A percentile compares a stretch with the other conserved stretches of the same genome.
phyloP scores from a whole-genome alignment of 257 asterid species.

The Forsythia suspensa region DNA sequence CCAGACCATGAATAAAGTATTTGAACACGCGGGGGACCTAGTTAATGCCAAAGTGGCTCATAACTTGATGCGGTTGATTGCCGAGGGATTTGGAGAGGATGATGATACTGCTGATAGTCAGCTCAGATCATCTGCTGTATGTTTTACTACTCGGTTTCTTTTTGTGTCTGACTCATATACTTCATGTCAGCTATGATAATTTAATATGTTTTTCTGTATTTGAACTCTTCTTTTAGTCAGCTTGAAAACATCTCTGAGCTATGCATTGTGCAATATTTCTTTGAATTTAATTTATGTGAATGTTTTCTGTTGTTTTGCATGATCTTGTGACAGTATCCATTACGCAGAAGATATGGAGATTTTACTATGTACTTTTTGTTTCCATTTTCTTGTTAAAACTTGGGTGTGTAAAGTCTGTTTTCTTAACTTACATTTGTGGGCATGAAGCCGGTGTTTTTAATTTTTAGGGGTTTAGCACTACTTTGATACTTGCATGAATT shows the following conservation, averaged over 20 bases:
- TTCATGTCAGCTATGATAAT: slow-evolving; percentile 16
- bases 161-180: slow-evolving; percentile 10
- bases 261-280: slow-evolving; percentile 10
- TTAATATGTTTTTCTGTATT: slow-evolving; percentile 1
- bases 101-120: slow-evolving; percentile 77
- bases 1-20: slow-evolving; percentile 98
- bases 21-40: slow-evolving; percentile 96
- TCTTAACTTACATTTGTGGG: slow-evolving; percentile 16
- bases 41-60: slow-evolving; percentile 92
- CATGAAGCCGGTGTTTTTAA: slow-evolving; percentile 5
- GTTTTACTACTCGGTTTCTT: slow-evolving; percentile 34
- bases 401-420: not conserved
- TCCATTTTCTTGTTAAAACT: no score
- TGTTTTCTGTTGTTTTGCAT: not conserved
- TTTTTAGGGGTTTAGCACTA: not conserved
- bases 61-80: slow-evolving; percentile 91
- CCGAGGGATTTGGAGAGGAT: slow-evolving; percentile 96
- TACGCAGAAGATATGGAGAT: not conserved
- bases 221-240: slow-evolving; percentile 14
- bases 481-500: no score
- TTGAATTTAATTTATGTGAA: not conserved
- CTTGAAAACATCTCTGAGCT: not conserved
- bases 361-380: no score
- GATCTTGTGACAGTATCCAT: not conserved
- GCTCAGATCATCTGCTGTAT: slow-evolving; percentile 96